phyloP scores from a whole-genome alignment of 257 asterid species.

The Henckelia pumila region DNA sequence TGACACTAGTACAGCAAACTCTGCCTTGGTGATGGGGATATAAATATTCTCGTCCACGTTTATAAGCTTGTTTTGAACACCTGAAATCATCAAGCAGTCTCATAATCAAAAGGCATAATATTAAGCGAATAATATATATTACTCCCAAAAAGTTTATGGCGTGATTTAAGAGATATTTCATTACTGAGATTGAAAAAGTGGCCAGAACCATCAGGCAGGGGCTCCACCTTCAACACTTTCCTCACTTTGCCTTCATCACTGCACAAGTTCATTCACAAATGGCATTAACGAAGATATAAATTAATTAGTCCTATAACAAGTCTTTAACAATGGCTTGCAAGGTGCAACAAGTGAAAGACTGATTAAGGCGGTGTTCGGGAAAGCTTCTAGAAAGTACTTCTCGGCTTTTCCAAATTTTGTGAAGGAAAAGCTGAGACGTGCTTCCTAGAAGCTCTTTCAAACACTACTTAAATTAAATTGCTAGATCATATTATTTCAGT shows the following conservation, averaged over 20 bases:
- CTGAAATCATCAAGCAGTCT: constrained; percentile 40
- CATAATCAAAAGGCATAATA: constrained; percentile 12
- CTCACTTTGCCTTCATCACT: constrained; percentile 96
- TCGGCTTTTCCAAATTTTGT: too few species aligned
- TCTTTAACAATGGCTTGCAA: constrained; percentile 6
- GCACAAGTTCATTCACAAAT: constrained; percentile 34
- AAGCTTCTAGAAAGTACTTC: too few species aligned
- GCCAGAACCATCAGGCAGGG: constrained; percentile 98
- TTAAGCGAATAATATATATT: constrained; percentile 8
- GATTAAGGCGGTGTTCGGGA: too few species aligned
- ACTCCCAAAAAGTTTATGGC: background rate
- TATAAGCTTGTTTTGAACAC: constrained; percentile 89
- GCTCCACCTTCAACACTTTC: constrained; percentile 93
- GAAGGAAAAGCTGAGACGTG: too few species aligned
- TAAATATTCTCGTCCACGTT: constrained; percentile 82
- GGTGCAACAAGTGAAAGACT: background rate
- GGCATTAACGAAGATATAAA: background rate
- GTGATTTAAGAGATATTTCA: constrained; percentile 24
- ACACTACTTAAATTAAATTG: background rate
- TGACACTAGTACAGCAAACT: constrained; percentile 75
- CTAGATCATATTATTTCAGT: background rate
- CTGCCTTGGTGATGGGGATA: constrained; percentile 86
- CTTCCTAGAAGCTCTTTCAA: too few species aligned
- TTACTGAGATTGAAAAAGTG: constrained; percentile 94
- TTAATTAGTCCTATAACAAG: background rate